Evolutionary conservation across 805 yeast genomes (phyloP).

Genomic region (Candida schatavii): DNA sequence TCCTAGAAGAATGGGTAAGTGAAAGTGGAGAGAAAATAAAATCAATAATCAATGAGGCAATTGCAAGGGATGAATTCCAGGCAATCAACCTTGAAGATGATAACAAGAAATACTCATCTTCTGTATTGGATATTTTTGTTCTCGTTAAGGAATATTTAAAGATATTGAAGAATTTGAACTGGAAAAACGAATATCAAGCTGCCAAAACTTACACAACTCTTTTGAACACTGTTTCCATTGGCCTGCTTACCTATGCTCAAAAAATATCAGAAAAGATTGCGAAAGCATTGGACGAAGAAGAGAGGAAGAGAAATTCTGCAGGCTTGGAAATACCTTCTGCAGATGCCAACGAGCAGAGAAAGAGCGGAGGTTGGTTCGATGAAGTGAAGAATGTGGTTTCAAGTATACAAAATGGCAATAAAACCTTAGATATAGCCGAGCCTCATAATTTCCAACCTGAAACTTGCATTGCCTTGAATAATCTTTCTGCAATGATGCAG

Average conservation of each 20-base stretch:
- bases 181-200: conserved; percentile 64
- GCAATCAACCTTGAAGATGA: conserved; percentile 45
- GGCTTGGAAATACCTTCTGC: conserved; percentile 8
- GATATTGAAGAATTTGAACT: conserved; percentile 57
- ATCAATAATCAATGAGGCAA: conserved; percentile 51
- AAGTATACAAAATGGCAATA: conserved; percentile 33
- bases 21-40: conserved; percentile 47
- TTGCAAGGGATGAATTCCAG: conserved; percentile 55
- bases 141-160: conserved; percentile 56
- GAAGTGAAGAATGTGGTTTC: conserved; percentile 53
- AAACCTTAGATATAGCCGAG: conserved; percentile 32
- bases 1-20: conserved; percentile 34
- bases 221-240: conserved; percentile 61
- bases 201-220: conserved; percentile 61
- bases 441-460: conserved; percentile 58
- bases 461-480: conserved; percentile 76
- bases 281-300: conserved; percentile 41
- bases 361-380: conserved; percentile 42
- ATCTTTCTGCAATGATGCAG: conserved; percentile 51
- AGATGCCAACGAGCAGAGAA: conserved; percentile 13
- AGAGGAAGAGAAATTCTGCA: conserved; percentile 13
- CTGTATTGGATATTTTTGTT: conserved; percentile 66
- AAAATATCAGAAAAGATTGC: conserved; percentile 34
- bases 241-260: conserved; percentile 51
- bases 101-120: conserved; percentile 49